Conservation (phyloP, 2,329 filamentous ascomycete species). For the Cladosporium sp. region DNA sequence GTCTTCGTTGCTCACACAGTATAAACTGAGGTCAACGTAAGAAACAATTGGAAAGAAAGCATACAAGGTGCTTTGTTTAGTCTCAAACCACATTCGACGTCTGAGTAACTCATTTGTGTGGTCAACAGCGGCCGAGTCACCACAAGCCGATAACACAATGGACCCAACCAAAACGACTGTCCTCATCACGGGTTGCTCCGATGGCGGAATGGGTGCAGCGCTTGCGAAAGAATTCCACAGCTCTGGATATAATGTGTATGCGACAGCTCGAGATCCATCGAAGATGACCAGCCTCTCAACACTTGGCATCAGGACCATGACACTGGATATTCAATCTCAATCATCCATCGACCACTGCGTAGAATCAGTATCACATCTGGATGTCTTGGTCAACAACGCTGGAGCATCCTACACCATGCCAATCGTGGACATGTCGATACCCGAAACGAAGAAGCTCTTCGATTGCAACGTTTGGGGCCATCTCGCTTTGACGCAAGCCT, state of each 20-base stretch:
- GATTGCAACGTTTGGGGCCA: constrained; percentile 39
- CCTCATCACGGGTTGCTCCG: neutral
- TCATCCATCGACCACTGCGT: constrained; percentile 33
- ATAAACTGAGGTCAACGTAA: neutral
- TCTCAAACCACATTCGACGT: no score
- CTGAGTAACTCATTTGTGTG: no score
- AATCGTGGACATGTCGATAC: constrained; percentile 29
- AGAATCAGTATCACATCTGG: constrained; percentile 38
- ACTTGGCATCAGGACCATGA: neutral
- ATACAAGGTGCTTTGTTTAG: no score
- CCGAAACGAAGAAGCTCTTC: constrained; percentile 31
- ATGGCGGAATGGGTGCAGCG: neutral
- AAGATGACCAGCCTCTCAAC: neutral
- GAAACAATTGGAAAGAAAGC: no score
- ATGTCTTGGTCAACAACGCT: constrained; percentile 51
- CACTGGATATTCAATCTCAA: constrained; percentile 36
- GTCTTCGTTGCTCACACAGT: neutral
- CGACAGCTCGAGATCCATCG: neutral
- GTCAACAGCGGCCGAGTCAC: no score
- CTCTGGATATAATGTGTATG: neutral
- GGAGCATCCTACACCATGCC: constrained; percentile 42
- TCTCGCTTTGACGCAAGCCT: constrained; percentile 34
- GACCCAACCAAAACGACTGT: neutral
- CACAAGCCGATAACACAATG: neutral
- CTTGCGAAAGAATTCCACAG: neutral